These are phyloP conservation scores for Russula foetens DNA, from an alignment of 768 basidiomycete species.

Conservation along the genomic window DNA sequence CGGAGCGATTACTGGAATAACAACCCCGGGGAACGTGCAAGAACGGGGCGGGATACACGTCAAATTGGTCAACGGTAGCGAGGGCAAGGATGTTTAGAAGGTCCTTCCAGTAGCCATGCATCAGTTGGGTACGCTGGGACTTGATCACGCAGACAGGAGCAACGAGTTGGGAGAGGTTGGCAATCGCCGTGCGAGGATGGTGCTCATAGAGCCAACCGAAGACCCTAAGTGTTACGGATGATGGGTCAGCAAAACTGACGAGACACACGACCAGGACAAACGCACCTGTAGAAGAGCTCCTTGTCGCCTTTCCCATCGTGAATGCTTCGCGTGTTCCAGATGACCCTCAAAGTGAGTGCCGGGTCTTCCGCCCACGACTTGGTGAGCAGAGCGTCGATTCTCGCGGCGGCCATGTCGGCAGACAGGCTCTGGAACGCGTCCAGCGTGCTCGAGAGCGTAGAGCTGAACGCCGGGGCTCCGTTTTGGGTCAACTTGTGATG, in stretches of 20 bases:
- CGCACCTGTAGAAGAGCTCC: slow-evolving; percentile 50
- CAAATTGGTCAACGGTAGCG: slow-evolving; percentile 45
- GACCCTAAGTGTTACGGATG: slow-evolving; percentile 27
- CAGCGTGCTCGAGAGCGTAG: slow-evolving; percentile 43
- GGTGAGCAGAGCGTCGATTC: slow-evolving; percentile 32
- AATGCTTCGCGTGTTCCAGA: slow-evolving; percentile 63
- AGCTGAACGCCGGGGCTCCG: slow-evolving; percentile 39
- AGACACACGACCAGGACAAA: background rate
- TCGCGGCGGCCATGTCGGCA: slow-evolving; percentile 16
- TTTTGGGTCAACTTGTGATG: slow-evolving; percentile 46
- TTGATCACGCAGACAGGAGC: slow-evolving; percentile 25
- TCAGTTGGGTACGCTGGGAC: slow-evolving; percentile 22
- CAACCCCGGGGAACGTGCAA: background rate
- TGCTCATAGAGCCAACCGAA: slow-evolving; percentile 64
- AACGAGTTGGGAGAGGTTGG: slow-evolving; percentile 30
- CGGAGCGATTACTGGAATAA: background rate
- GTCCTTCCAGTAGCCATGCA: slow-evolving; percentile 74
- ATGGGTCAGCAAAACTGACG: background rate
- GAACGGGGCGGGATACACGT: slow-evolving; percentile 11
- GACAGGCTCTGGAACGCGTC: slow-evolving; percentile 49
- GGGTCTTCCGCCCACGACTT: slow-evolving; percentile 55
- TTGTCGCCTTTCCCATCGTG: slow-evolving; percentile 60
- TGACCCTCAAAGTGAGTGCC: slow-evolving; percentile 48
- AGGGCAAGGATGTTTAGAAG: slow-evolving; percentile 60
- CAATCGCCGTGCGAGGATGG: slow-evolving; percentile 62